A percentile compares a stretch with the other conserved stretches of the same genome.
phyloP scores from a whole-genome alignment of 345 rosid genomes.

The Gossypium turneri region DNA sequence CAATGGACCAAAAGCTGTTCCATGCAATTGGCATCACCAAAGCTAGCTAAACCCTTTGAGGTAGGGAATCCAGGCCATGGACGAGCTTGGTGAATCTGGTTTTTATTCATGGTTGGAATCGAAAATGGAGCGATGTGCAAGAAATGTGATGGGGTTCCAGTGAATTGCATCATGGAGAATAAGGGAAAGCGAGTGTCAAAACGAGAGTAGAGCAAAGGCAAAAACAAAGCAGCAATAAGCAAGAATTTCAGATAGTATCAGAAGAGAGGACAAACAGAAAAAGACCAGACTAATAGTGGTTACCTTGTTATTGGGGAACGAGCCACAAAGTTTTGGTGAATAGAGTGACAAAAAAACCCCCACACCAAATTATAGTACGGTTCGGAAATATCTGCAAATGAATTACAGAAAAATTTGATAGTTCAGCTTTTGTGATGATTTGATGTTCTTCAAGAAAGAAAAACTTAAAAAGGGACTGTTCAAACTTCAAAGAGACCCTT shows the following conservation, averaged over 20 bases:
- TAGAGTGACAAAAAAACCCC: neutral
- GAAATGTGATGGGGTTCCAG: conserved; percentile 47
- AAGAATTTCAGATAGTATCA: conserved; percentile 24
- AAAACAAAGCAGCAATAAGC: neutral
- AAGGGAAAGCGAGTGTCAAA: conserved; percentile 11
- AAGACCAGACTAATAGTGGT: conserved; percentile 70
- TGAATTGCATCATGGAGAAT: conserved; percentile 55
- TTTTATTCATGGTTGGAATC: conserved; percentile 38
- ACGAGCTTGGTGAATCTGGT: conserved; percentile 41
- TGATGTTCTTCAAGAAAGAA: conserved; percentile 15
- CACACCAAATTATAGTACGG: conserved; percentile 10
- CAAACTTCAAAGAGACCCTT: conserved; percentile 25
- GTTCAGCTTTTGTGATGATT: conserved; percentile 45
- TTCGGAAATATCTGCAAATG: conserved; percentile 35
- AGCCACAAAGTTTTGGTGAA: conserved; percentile 30
- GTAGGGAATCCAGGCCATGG: conserved; percentile 69
- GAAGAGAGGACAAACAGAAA: conserved; percentile 41
- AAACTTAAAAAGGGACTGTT: conserved; percentile 38
- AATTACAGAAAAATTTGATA: conserved; percentile 36
- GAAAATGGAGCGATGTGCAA: conserved; percentile 28
- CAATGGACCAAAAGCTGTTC: conserved; percentile 86
- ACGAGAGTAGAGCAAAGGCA: neutral
- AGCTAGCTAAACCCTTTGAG: conserved; percentile 44
- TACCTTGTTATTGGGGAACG: conserved; percentile 56
- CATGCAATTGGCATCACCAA: conserved; percentile 81